Evolutionary conservation across 768 basidiomycete species (phyloP), one percentile per base, ranked within the genome.

Genomic region (Gymnopilus dilepis): DNA sequence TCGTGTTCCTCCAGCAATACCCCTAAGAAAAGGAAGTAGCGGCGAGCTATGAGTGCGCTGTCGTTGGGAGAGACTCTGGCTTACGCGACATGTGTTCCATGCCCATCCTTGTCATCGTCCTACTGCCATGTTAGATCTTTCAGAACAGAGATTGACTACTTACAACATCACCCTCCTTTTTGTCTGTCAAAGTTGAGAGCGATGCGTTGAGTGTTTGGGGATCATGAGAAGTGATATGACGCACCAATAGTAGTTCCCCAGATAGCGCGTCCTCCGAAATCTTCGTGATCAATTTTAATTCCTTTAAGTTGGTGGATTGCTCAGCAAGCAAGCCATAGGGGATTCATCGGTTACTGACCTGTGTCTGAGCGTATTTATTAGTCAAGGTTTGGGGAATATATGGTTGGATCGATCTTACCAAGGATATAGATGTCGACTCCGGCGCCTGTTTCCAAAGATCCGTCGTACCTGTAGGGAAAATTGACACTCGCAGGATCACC

Each of bases 381-480:
- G n/a, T n/a, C n/a, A n/a, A n/a, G 40, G 15, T 15, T 41, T 4
- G 13, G 40, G 4, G 40, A 41, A n/a, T 21, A 15, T 47, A 3
- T 9, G 40, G 11, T n/a, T 15, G 19, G 37, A 24, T n/a, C 12
- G 17, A 28, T 22, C 55, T 40, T 15, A 56, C 55, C 55, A 15
- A 56, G 21, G 11, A 56, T 42, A 30, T 56, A 56, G 21, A 56
- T 31, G 22, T 56, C 55, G 5, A 56, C 55, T 8, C 40, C 40
- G 8, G 19, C n/a, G 19, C 55, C 55, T 11, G 41, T 43, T 42
- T 56, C 55, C 37, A 21, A 13, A 6, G 37, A 21, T 21, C 19
- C 22, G 17, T 56, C 55, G 41, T 41, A 56, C 22, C 24, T 30
- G 24, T 56, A 56, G 12, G 34, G 9, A 24, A n/a, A 56, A n/a